Evolutionary conservation across 345 rosid species (phyloP).

Genomic region (Populus alba): DNA sequence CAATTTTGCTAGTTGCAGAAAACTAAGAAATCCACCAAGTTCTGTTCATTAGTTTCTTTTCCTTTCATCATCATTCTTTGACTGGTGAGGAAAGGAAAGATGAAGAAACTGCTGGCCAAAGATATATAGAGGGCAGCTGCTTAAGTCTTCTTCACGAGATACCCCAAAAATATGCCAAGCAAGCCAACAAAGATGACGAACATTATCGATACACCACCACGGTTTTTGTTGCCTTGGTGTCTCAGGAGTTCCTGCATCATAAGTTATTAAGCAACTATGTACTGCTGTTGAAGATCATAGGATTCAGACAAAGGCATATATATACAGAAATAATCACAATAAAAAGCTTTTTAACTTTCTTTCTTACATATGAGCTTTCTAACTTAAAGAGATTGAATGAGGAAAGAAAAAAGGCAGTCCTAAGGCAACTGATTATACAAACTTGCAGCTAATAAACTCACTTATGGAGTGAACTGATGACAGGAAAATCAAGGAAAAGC

Average conservation of each 20-base stretch:
- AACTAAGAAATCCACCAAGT: conserved; percentile 13
- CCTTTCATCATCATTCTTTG: conserved; percentile 36
- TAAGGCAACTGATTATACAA: not conserved
- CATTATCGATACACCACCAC: conserved; percentile 45
- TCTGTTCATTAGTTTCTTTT: conserved; percentile 21
- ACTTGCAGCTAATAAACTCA: not conserved
- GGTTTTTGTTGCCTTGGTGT: conserved; percentile 45
- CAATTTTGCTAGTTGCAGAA: conserved; percentile 32
- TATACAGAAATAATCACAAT: not conserved
- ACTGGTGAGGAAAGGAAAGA: conserved; percentile 18
- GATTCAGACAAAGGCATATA: not conserved
- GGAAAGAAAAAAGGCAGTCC: not conserved
- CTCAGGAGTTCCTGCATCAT: conserved; percentile 49
- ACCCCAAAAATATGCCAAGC: conserved; percentile 63
- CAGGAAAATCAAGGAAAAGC: not conserved
- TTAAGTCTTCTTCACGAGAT: conserved; percentile 57
- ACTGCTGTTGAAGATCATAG: not conserved
- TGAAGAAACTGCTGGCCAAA: conserved; percentile 13
- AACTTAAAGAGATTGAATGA: not conserved
- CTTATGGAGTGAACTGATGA: not conserved
- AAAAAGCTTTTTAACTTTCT: not conserved
- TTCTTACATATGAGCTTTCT: not conserved
- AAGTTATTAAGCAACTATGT: conserved; percentile 1
- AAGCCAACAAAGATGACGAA: conserved; percentile 54
- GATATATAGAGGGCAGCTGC: not conserved